Conservation (phyloP, 257 asterid genomes). For the Nicotiana knightiana region DNA sequence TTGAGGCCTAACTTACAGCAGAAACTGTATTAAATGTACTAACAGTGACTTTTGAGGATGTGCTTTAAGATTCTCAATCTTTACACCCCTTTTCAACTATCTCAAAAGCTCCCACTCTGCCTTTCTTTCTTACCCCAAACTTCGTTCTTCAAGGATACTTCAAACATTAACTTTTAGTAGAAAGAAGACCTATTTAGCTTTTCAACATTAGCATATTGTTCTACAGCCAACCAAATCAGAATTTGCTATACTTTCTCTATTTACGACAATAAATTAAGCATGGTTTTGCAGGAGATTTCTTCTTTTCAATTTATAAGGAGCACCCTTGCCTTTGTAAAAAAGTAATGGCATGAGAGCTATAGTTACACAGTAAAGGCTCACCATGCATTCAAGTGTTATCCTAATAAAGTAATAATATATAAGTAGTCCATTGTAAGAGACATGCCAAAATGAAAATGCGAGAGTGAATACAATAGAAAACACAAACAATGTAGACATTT, state of each 20-base stretch:
- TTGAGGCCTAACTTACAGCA: background rate
- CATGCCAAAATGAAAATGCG: background rate
- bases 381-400: conserved; percentile 3
- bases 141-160: background rate
- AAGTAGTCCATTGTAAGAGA: background rate
- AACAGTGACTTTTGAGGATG: background rate
- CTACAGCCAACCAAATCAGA: background rate
- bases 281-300: background rate
- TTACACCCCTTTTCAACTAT: background rate
- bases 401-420: background rate
- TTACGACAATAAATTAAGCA: background rate
- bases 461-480: background rate
- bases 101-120: background rate
- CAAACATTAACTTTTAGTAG: background rate
- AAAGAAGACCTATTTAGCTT: background rate
- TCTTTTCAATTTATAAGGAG: background rate
- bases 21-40: background rate
- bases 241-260: background rate
- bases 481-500: background rate
- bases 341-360: background rate
- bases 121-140: background rate
- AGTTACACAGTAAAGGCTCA: background rate
- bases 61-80: background rate
- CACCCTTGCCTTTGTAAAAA: background rate
- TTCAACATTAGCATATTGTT: background rate